Base-by-base conservation (phyloP, 768 basidiomycete genomes). In the Galerina sulciceps region DNA sequence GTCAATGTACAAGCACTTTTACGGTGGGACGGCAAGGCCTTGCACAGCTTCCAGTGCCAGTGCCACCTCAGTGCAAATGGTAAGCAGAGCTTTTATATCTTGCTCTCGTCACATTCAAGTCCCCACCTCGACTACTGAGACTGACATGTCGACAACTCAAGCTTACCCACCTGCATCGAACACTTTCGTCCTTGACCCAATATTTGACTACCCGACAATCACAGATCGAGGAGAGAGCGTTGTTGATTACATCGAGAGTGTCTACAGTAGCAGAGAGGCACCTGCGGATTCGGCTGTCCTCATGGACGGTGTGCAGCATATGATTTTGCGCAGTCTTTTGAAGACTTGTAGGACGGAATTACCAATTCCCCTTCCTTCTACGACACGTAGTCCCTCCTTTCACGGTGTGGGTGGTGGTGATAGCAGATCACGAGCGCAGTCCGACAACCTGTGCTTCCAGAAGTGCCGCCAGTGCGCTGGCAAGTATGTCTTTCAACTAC, bases 191-290 rank as follows among this genome's bases (percentile, higher is more conserved):
- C 43, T 52, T 13, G 36, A 58, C 17, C 48, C 48, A 14, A 52
- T 58, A 20, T 58, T 42, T 35, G 49, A 52, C 8, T 58, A 52
- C 15, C 50, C 57, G 11, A 58, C 49, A 2, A 41, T 58, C 31
- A 37, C 49, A 20, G 57, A 58, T 22, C 47, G 42, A 2, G 56
- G 56, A 36, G 10, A 26, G 10, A 22, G 51, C 43, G 42, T 57
- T 17, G 13, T 57, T 4, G 11, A 14, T 4, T 40, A 43, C 1
- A 57, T 57, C 17, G 49, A 42, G 5, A 26, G 20, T 22, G 26
- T 22, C 4, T 52, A 52, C 36, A 38, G 26, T 4, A 18, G 10
- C 22, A 17, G 36, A 6, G 37, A 38, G n/a, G 4, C n/a, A 38
- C 22, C 50, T 58, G n/a, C n/a, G 18, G 4, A 17, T 10, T 10